These are phyloP conservation scores for Coprinopsis marcescibilis DNA, from an alignment of 768 basidiomycete species.

Conservation along the genomic window DNA sequence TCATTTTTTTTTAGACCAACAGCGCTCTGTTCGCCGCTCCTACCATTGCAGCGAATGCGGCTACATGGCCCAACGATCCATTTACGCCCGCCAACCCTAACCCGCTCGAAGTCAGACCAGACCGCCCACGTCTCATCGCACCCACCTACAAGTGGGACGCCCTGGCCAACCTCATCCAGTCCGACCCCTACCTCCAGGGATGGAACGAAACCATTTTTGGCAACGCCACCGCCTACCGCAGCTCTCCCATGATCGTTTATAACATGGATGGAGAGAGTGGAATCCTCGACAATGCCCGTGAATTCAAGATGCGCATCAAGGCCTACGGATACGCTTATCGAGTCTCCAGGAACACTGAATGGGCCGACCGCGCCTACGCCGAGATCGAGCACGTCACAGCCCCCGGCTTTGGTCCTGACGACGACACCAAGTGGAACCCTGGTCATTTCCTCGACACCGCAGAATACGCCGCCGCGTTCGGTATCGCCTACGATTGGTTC, in stretches of 20 bases:
- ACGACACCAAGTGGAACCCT: constrained; percentile 73
- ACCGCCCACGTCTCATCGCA: constrained; percentile 89
- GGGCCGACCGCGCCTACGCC: constrained; percentile 78
- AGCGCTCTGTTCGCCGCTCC: constrained; percentile 64
- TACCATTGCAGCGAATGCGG: constrained; percentile 56
- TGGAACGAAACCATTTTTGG: constrained; percentile 92
- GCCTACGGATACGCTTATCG: constrained; percentile 87
- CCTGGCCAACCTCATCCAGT: constrained; percentile 68
- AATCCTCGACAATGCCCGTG: constrained; percentile 85
- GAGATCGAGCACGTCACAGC: constrained; percentile 77
- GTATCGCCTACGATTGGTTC: constrained; percentile 94
- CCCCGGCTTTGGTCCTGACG: constrained; percentile 68
- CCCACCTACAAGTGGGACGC: constrained; percentile 89
- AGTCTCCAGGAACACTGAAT: constrained; percentile 88
- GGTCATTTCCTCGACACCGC: constrained; percentile 88
- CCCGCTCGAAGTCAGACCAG: constrained; percentile 57
- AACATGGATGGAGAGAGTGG: constrained; percentile 79
- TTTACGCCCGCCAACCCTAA: constrained; percentile 61
- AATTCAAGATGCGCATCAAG: constrained; percentile 88
- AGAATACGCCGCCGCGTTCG: constrained; percentile 87
- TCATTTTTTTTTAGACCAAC: constrained; percentile 51
- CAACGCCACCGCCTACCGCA: constrained; percentile 77
- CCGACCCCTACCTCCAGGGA: constrained; percentile 76
- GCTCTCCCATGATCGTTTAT: constrained; percentile 62
- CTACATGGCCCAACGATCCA: constrained; percentile 75